Base-by-base conservation (phyloP, 768 basidiomycete genomes). In the Collybia sordida region DNA sequence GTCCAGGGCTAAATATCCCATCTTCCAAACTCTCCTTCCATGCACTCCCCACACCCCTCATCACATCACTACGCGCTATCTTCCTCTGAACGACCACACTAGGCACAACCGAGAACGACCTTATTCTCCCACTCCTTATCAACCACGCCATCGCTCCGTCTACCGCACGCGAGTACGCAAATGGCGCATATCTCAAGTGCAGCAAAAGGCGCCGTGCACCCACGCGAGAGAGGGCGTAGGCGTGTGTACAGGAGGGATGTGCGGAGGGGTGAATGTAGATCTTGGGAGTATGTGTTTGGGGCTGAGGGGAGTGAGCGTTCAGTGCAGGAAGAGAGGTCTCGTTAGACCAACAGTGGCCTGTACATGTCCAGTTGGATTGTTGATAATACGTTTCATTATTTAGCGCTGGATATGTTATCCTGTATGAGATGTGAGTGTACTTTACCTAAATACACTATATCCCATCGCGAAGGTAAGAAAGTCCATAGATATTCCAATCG, bases 331-430 rank as follows among this genome's bases (percentile, higher is more conserved):
- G 65, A 49, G 60, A 63, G 1, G 78, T 66, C 64, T 91, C 88
- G 51, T 88, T 71, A 18, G 86, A 88, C 88, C 88, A 90, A 59
- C 88, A 90, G 56, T 90, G 85, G 6, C 89, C 88, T 90, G 54
- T 15, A 52, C 24, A 43, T 27, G 57, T 43, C n/a, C 8, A 46
- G 12, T 12, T 51, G 34, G 25, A 27, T 39, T 38, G 28, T 41
- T 34, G 24, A 46, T 49, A 31, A 31, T 21, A 42, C 12, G 22
- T 12, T 22, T 5, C n/a, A 12, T 21, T 12, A 47, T 49, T 18
- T 15, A 37, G 15, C 9, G 7, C 40, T 14, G 14, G 7, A 15
- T 17, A 18, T n/a, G n/a, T n/a, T n/a, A n/a, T n/a, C n/a, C n/a
- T n/a, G n/a, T n/a, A n/a, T n/a, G n/a, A n/a, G 22, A 27, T 37